Evolutionary conservation across 202 grass and related monocot species (phyloP).

Genomic region (Bolboschoenoplectus hybrid): DNA sequence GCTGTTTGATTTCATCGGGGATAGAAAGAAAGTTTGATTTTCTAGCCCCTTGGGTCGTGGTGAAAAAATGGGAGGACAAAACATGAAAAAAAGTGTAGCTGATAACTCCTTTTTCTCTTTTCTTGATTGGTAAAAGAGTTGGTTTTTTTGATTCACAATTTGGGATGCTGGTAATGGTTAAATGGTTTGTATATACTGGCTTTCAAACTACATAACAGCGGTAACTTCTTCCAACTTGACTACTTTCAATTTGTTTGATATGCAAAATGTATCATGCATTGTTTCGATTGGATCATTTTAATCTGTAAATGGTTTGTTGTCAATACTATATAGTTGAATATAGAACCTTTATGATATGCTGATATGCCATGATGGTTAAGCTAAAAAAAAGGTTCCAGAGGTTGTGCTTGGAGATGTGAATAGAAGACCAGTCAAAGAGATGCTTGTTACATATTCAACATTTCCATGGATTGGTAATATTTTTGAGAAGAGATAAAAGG

Average conservation of each 20-base stretch:
- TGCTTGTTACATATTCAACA: not conserved
- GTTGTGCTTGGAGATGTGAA: not conserved
- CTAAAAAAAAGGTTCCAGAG: not conserved
- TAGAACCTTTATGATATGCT: not conserved
- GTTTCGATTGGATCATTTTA: not conserved
- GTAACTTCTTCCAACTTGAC: slow-evolving; percentile 26
- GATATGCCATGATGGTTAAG: not conserved
- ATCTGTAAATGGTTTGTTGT: slow-evolving; percentile 17
- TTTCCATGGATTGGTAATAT: not conserved
- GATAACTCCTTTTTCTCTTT: slow-evolving; percentile 28
- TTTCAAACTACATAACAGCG: slow-evolving; percentile 33
- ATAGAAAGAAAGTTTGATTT: not conserved
- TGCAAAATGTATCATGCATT: slow-evolving; percentile 8
- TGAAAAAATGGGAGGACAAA: slow-evolving; percentile 9
- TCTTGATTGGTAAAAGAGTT: slow-evolving; percentile 31
- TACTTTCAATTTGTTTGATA: not conserved
- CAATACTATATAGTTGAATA: not conserved
- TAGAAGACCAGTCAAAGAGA: not conserved
- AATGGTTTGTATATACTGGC: slow-evolving; percentile 41
- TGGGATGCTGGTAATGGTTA: slow-evolving; percentile 30
- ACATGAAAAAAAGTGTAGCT: slow-evolving; percentile 30
- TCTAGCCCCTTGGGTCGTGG: slow-evolving; percentile 20
- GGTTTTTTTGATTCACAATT: slow-evolving; percentile 21
- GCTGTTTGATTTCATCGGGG: slow-evolving; percentile 33
- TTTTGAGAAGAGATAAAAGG: not conserved